Evolutionary conservation across 352 stramenopile species (phyloP), one percentile per base, ranked within the genome.

Genomic region (Globisporangium parvum): DNA sequence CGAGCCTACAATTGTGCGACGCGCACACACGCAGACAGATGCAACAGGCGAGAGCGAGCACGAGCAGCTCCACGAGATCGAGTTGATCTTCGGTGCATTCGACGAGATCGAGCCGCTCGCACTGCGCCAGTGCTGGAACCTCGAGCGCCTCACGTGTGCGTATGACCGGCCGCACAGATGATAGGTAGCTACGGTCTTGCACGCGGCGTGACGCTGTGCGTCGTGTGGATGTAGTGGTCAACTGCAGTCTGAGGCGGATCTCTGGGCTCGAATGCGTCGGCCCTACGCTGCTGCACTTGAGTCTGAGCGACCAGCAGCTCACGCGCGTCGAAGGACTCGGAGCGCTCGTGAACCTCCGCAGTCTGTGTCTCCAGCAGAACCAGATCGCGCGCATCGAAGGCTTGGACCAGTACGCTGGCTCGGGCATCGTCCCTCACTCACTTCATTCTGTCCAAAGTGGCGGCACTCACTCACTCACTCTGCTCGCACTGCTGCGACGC

Each of bases 341-440:
- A 23, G 53, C 67, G 26, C 66, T 96, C 21, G 73, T 76, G 14
- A 69, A 88, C 35, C 62, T 96, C 21, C 69, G 80, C 6, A 62
- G 77, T 55, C 56, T 96, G 2, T 92, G 84, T 59, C 66, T 96
- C 14, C 85, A 96, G 40, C 75, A 91, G 44, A 96, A 96, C 60
- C 60, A 45, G 18, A 93, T 97, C 41, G 56, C 71, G 42, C 70
- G 57, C 46, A 91, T 97, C 42, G 76, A 95, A 55, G 86, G 82
- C 0, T 64, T 97, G 8, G 66, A 87, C 28, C 69, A 67, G 73
- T 80, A 31, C 23, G 48, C 44, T 1, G 1, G 17, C 44, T 41
- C 14, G 33, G 1, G 31, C 14, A 15, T 17, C 40, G 23, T 41
- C 15, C 26, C 26, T 28, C n/a, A n/a, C 26, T 28, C 5, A 28